phyloP scores from a whole-genome alignment of 2,329 filamentous ascomycete species.

The Sclerotinia minor region DNA sequence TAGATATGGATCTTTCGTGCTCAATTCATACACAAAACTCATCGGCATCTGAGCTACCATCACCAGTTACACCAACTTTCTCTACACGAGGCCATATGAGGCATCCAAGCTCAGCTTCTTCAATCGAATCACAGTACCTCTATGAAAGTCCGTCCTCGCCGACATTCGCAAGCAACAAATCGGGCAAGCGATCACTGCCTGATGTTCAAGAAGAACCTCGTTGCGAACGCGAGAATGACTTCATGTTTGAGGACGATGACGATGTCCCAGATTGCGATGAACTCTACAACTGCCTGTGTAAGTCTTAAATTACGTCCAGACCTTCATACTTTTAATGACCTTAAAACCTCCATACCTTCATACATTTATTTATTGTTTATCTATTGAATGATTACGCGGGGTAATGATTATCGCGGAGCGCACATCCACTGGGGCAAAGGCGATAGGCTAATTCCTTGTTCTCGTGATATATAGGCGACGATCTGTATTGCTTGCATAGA shows the following conservation, averaged over 20 bases:
- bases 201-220: conserved; percentile 81
- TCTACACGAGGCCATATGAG: conserved; percentile 60
- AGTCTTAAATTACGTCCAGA: conserved; percentile 44
- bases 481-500: conserved; percentile 58
- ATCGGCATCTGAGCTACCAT: conserved; percentile 60
- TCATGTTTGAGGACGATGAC: conserved; percentile 48
- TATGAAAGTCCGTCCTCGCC: conserved; percentile 61
- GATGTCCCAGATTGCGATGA: conserved; percentile 43
- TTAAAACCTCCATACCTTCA: conserved; percentile 25
- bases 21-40: conserved; percentile 44
- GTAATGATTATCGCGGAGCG: conserved; percentile 20
- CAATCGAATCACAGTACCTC: conserved; percentile 59
- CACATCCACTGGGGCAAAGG: conserved; percentile 8
- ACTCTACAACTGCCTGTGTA: conserved; percentile 73
- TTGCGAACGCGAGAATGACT: conserved; percentile 62
- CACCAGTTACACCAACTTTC: conserved; percentile 71
- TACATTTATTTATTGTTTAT: conserved; percentile 4
- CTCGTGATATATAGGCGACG: conserved; percentile 56
- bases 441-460: conserved; percentile 28
- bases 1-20: conserved; percentile 39
- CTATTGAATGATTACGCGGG: conserved; percentile 21
- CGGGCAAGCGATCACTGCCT: conserved; percentile 67
- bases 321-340: background rate
- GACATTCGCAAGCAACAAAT: conserved; percentile 51
- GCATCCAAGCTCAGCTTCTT: conserved; percentile 75